Percentiles rank a stretch among this genome's conserved stretches.
phyloP scores from a whole-genome alignment of 805 yeast species.

The Ogataea pilisensis region DNA sequence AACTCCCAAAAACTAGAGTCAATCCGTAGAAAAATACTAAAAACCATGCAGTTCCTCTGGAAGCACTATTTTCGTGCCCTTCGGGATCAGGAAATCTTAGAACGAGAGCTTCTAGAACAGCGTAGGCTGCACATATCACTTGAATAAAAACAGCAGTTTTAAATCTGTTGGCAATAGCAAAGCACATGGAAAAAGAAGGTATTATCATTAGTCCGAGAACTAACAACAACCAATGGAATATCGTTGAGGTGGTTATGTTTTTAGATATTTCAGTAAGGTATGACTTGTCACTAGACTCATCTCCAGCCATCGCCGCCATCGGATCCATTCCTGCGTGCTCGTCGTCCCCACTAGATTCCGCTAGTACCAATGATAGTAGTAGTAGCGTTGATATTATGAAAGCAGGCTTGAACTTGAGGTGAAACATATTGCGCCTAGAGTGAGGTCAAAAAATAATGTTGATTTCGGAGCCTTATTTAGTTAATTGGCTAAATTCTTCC shows the following conservation, averaged over 20 bases:
- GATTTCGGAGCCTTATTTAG: no score
- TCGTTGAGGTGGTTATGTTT: conserved; percentile 42
- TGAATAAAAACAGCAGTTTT: conserved; percentile 46
- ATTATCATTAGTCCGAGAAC: conserved; percentile 42
- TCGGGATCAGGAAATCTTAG: conserved; percentile 60
- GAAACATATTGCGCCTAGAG: no score
- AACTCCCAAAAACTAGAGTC: conserved; percentile 50
- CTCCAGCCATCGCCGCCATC: not conserved
- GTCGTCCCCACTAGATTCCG: not conserved
- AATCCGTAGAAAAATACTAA: conserved; percentile 43
- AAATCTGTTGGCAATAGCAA: conserved; percentile 50
- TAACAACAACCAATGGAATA: conserved; percentile 63
- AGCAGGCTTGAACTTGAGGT: not conserved
- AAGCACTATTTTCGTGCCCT: conserved; percentile 64
- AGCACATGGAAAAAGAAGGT: conserved; percentile 53
- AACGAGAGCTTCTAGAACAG: conserved; percentile 51
- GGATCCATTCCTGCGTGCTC: not conserved
- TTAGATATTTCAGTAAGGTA: conserved; percentile 20
- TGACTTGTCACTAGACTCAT: conserved; percentile 4
- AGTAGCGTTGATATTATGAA: not conserved
- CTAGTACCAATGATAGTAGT: not conserved
- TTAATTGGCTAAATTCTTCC: no score
- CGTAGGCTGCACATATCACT: conserved; percentile 43
- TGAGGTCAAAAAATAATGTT: no score
- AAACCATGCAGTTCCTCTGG: conserved; percentile 67